Base-by-base conservation (phyloP, 2,329 filamentous ascomycete species). In the Calonectria henricotiae region DNA sequence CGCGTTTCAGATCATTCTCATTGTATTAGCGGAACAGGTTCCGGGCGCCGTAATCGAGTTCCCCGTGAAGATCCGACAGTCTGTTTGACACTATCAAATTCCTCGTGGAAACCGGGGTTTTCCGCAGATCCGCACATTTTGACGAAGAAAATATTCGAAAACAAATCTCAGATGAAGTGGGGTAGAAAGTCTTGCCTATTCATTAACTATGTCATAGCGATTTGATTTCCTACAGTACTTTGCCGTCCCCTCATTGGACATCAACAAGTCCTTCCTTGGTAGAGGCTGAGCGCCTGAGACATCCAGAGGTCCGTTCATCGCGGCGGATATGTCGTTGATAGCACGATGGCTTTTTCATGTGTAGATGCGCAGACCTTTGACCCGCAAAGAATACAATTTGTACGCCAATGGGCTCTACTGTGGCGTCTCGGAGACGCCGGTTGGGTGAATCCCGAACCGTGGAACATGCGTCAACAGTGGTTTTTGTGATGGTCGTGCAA, bases 341-440 rank as follows among this genome's bases (percentile, higher is more conserved):
- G 55, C 39, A 44, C 25, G 37, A 44, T 61, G 39, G 55, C 37
- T n/a, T 61, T 15, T 23, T 44, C 15, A 5, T 11, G 12, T 32
- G 47, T 15, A 44, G 55, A 44, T 41, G 39, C 39, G 55, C 39
- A 61, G 39, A 27, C 15, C 23, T 23, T 44, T 23, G 4, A 8
- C 37, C 25, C 15, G 9, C 5, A 9, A 12, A 32, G 39, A 23
- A 61, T 17, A 15, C 32, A 5, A 9, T 32, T 15, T 58, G 51
- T 17, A 17, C 5, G 20, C 51, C 51, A 58, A 58, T 41, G 5
- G 32, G 20, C 23, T n/a, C 20, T 13, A 23, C 6, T 25, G 51
- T 39, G 35, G 51, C 51, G 51, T 61, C 37, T 61, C 55, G 55
- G 55, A 41, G 55, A 61, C 17, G 55, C 55, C 55, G 55, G 55